Base-by-base conservation (phyloP, 2,329 filamentous ascomycete species). In the Diaporthe helianthi region DNA sequence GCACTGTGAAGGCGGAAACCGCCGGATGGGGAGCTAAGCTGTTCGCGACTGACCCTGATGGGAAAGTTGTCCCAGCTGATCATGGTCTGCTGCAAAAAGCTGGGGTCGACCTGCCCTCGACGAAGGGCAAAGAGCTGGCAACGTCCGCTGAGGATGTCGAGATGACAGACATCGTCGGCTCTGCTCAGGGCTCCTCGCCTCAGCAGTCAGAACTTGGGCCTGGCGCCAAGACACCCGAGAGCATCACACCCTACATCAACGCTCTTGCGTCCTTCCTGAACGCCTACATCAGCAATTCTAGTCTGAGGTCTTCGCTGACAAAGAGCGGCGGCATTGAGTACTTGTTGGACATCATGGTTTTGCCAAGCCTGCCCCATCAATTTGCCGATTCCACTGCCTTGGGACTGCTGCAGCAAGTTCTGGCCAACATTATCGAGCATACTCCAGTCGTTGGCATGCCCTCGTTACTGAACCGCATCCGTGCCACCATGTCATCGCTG, bases 371-470 rank as follows among this genome's bases (percentile, higher is more conserved):
- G 55, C 89, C 93, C 1, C 89, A 90, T 74, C 87, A 92, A 75
- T 90, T 92, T 76, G 86, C 90, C 47, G 90, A 92, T 49, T 87
- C 87, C 7, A 81, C 85, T 65, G 88, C 92, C 4, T 90, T 90
- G 68, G 87, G 90, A 70, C 89, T 91, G 70, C 84, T 98, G 66
- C 88, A 90, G 19, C 87, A 89, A 44, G 90, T 97, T 13, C 84
- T 97, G 61, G 89, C 92, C 72, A 87, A 91, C 72, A 86, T 98
- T 72, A 88, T 94, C 8, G 95, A 98, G 74, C 87, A 89, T 31
- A 93, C 92, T 70, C 90, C 94, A 1, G 89, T 95, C 73, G 84
- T 97, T 24, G 90, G 94, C 2, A 83, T 99, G 9, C 94, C 95
- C 0, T 93, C 93, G 5, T 81, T 99, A 33, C 82, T 98, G 69